Evolutionary conservation across 768 basidiomycete species (phyloP).

Genomic region (Cubamyces lactineus): DNA sequence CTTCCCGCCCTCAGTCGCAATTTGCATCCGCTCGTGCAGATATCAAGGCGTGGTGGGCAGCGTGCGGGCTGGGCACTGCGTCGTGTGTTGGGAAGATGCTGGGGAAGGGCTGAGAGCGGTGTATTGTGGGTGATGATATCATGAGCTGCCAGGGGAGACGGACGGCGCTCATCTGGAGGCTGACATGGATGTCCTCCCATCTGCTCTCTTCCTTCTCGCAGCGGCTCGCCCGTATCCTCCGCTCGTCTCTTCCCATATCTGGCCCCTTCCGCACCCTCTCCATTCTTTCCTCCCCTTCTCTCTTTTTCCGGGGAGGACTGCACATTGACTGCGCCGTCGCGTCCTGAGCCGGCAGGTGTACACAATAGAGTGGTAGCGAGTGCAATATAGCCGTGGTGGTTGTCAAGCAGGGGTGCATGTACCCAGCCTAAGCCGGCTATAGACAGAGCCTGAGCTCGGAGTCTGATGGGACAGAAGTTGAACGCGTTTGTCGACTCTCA

Average conservation of each 20-base stretch:
- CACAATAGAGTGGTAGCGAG: too few species aligned
- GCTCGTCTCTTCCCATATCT: not conserved
- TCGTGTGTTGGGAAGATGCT: not conserved
- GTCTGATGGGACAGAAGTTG: not conserved
- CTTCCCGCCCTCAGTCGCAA: too few species aligned
- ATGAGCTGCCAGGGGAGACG: slow-evolving; percentile 7
- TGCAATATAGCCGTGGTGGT: too few species aligned
- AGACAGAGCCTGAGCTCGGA: slow-evolving; percentile 2
- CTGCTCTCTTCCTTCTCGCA: not conserved
- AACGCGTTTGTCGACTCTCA: not conserved
- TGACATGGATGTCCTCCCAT: not conserved
- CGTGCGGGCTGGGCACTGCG: not conserved
- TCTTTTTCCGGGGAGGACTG: not conserved
- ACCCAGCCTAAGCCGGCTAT: not conserved
- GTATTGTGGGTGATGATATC: slow-evolving; percentile 20
- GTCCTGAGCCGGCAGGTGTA: not conserved
- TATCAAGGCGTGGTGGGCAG: not conserved
- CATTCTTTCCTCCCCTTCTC: not conserved
- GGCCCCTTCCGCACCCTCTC: slow-evolving; percentile 1
- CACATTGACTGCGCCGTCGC: not conserved
- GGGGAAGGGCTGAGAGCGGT: not conserved
- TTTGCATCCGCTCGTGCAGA: not conserved
- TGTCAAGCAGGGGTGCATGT: too few species aligned
- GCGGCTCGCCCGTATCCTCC: not conserved
- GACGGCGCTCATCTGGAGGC: slow-evolving; percentile 6